Evolutionary conservation across 306 rosid genomes (phyloP).

Genomic region (Malus sieversii): DNA sequence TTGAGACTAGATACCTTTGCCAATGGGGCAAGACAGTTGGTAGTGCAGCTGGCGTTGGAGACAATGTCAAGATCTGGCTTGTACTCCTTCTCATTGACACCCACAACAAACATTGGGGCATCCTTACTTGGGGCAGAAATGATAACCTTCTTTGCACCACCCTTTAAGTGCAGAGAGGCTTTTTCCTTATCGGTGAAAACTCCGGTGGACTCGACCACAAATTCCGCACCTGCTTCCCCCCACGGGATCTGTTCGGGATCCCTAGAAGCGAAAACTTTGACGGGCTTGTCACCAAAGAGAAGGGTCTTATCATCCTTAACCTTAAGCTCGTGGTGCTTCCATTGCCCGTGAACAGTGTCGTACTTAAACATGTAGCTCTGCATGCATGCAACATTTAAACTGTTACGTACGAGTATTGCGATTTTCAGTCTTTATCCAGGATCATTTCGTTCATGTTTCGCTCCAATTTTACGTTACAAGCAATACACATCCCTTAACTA

Average conservation of each 20-base stretch:
- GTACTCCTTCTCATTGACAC: constrained; percentile 94
- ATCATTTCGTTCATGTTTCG: background rate
- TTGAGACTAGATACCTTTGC: constrained; percentile 52
- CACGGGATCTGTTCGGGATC: constrained; percentile 53
- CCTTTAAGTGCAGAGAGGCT: constrained; percentile 26
- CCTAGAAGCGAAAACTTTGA: constrained; percentile 10
- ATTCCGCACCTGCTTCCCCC: constrained; percentile 45
- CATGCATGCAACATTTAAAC: background rate
- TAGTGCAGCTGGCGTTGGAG: constrained; percentile 92
- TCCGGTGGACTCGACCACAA: constrained; percentile 43
- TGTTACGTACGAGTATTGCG: too few relatives aligned
- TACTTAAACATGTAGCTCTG: constrained; percentile 55
- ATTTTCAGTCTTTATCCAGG: too few relatives aligned
- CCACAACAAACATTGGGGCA: constrained; percentile 95
- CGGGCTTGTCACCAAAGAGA: background rate
- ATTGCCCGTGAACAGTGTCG: constrained; percentile 33
- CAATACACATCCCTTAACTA: too few relatives aligned
- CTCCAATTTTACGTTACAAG: too few relatives aligned
- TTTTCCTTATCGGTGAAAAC: background rate
- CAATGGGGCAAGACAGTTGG: constrained; percentile 93
- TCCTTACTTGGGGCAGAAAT: constrained; percentile 90
- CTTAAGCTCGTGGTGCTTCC: constrained; percentile 1
- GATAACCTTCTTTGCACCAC: constrained; percentile 93
- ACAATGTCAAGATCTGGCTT: constrained; percentile 61
- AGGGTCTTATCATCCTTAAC: background rate